Percentiles rank a stretch among this genome's conserved stretches.
Evolutionary conservation across 2,329 filamentous ascomycete genomes (phyloP).

Genomic region (Alternaria longipes): DNA sequence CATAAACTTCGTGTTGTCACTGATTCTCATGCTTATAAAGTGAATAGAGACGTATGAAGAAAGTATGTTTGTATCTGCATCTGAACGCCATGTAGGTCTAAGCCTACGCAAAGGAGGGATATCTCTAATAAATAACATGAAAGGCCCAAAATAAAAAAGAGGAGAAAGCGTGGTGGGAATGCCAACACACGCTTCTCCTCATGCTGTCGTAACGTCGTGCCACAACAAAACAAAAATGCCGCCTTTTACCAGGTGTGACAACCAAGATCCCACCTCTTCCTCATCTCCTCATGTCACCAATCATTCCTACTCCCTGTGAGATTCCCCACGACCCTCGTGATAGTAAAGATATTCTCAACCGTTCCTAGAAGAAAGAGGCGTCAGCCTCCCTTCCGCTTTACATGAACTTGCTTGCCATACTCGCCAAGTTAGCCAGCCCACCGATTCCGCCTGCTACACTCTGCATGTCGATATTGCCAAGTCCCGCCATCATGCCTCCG

Average conservation of each 20-base stretch:
- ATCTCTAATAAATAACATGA: slow-evolving; percentile 13
- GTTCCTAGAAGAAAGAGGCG: slow-evolving; percentile 16
- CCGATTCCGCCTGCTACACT: slow-evolving; percentile 52
- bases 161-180: background rate
- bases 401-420: slow-evolving; percentile 58
- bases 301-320: background rate
- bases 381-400: slow-evolving; percentile 34
- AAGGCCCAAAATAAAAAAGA: slow-evolving; percentile 1
- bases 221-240: background rate
- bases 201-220: background rate
- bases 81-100: slow-evolving; percentile 4
- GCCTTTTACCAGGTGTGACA: background rate
- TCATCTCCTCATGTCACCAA: slow-evolving; percentile 1
- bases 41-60: background rate
- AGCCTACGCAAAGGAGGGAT: slow-evolving; percentile 14
- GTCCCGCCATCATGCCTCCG: slow-evolving; percentile 40
- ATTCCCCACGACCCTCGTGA: slow-evolving; percentile 11
- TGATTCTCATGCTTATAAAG: background rate
- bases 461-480: slow-evolving; percentile 43
- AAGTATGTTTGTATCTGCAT: slow-evolving; percentile 1
- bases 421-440: slow-evolving; percentile 59
- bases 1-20: background rate
- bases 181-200: background rate
- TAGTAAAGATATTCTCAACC: slow-evolving; percentile 20
- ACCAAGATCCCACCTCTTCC: background rate